Evolutionary conservation across 768 basidiomycete genomes (phyloP).

Genomic region (Pleurotus salmoneostramineus): DNA sequence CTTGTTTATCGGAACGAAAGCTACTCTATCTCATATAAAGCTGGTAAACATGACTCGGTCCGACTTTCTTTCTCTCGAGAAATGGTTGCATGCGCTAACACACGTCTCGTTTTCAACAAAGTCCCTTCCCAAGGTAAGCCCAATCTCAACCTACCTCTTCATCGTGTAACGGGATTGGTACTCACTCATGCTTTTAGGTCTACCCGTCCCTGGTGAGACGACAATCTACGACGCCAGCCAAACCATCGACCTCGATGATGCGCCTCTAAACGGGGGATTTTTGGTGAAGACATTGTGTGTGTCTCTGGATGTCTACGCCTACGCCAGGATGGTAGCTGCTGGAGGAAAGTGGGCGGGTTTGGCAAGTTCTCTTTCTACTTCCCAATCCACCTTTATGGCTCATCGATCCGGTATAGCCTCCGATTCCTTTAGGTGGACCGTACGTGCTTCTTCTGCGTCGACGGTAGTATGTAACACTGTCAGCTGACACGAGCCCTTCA

Average conservation of each 20-base stretch:
- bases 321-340: conserved; percentile 30
- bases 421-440: conserved; percentile 32
- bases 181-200: conserved; percentile 19
- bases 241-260: conserved; percentile 46
- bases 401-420: conserved; percentile 11
- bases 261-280: conserved; percentile 39
- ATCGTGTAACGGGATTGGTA: conserved; percentile 11
- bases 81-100: conserved; percentile 16
- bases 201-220: conserved; percentile 41
- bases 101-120: conserved; percentile 31
- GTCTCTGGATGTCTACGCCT: conserved; percentile 40
- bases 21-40: too few species aligned
- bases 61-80: too few species aligned
- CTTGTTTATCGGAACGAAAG: too few species aligned
- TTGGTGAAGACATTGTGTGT: conserved; percentile 47
- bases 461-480: background rate
- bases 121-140: conserved; percentile 25
- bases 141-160: background rate
- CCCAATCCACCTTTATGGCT: background rate
- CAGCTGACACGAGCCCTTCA: conserved; percentile 7
- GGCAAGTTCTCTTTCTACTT: background rate
- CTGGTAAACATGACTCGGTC: too few species aligned
- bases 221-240: conserved; percentile 38
- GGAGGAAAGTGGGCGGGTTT: background rate
- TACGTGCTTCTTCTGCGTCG: conserved; percentile 14